Evolutionary conservation across 352 stramenopile species (phyloP).

Genomic region (Phytophthora ramorum): DNA sequence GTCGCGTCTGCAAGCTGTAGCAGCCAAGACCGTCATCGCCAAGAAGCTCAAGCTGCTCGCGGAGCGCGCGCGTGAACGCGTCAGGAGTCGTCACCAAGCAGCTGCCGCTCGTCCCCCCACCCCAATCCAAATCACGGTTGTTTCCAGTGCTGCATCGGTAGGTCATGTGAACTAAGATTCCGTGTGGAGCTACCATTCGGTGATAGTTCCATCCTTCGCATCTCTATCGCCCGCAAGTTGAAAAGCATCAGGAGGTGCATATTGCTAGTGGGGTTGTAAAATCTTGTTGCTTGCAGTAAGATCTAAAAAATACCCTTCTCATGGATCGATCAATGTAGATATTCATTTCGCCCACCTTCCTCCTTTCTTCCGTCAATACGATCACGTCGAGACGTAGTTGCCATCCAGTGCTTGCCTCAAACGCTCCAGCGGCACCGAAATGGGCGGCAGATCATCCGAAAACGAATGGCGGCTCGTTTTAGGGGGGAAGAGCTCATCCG

Average conservation of each 20-base stretch:
- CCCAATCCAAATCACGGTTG: constrained; percentile 23
- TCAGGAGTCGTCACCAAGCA: constrained; percentile 41
- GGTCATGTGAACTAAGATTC: constrained; percentile 10
- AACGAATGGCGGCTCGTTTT: constrained; percentile 90
- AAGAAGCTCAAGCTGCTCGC: constrained; percentile 65
- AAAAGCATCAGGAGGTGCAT: not conserved
- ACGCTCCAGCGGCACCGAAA: constrained; percentile 75
- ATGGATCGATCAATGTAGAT: constrained; percentile 1
- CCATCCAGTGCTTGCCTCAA: constrained; percentile 51
- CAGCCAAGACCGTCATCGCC: constrained; percentile 47
- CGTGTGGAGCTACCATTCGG: not conserved
- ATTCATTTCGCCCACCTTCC: not conserved
- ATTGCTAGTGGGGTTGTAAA: not conserved
- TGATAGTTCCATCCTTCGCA: too few species aligned
- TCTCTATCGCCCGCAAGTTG: too few species aligned
- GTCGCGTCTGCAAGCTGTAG: constrained; percentile 38
- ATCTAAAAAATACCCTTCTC: constrained; percentile 1
- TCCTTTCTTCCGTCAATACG: not conserved
- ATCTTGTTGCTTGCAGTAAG: not conserved
- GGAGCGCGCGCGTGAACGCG: constrained; percentile 50
- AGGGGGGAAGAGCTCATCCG: constrained; percentile 81
- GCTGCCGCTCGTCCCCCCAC: not conserved
- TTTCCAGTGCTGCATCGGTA: constrained; percentile 6
- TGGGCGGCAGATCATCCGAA: constrained; percentile 83
- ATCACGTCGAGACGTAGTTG: constrained; percentile 49